Conservation (phyloP, 2,329 filamentous ascomycete genomes). For the Paecilomyces formosus region DNA sequence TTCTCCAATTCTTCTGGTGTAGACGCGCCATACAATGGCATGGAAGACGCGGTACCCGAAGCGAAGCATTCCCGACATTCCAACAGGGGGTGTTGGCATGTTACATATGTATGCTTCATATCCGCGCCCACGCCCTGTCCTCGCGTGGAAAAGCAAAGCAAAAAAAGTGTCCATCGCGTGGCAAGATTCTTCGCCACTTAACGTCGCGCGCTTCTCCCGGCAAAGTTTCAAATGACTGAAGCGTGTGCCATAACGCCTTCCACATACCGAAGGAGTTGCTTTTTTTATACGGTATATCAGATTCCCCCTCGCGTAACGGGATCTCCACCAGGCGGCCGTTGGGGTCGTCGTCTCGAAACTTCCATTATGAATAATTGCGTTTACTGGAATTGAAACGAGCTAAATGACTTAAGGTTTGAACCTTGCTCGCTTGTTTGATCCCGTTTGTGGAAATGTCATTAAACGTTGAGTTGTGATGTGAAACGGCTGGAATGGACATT, state of each 20-base stretch:
- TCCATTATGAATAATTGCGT: neutral
- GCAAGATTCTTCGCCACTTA: neutral
- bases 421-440: neutral
- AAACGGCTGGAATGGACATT: neutral
- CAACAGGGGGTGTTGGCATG: neutral
- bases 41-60: neutral
- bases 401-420: neutral
- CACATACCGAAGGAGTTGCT: neutral
- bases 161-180: neutral
- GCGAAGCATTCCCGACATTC: neutral
- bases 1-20: neutral
- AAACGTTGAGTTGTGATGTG: neutral
- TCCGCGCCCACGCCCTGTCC: neutral
- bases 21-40: neutral
- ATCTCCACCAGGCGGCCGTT: neutral
- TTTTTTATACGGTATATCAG: neutral
- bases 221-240: neutral
- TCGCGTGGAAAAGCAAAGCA: neutral
- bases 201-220: neutral
- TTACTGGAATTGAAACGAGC: neutral
- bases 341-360: neutral
- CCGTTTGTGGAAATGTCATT: neutral
- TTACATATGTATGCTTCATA: neutral
- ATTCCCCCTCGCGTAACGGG: neutral
- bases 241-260: neutral